Conservation (phyloP, 495 filamentous ascomycete species). For the Aspergillus biplanus region DNA sequence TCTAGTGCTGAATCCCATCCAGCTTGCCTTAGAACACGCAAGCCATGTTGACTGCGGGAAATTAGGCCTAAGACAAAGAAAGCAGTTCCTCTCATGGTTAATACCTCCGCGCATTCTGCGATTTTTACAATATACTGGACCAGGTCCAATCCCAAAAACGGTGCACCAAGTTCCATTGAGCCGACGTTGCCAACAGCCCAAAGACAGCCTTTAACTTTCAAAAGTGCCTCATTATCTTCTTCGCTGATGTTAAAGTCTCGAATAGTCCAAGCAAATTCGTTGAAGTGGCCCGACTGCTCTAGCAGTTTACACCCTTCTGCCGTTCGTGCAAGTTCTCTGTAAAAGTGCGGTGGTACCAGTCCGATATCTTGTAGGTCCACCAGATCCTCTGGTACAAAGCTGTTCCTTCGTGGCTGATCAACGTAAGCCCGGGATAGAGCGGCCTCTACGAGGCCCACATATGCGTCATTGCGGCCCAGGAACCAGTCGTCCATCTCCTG, state of each 20-base stretch:
- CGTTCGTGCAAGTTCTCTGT: conserved; percentile 90
- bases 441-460: conserved; percentile 93
- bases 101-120: conserved; percentile 81
- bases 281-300: conserved; percentile 91
- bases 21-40: conserved; percentile 81
- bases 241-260: conserved; percentile 79
- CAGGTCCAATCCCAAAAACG: conserved; percentile 85
- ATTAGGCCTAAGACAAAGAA: conserved; percentile 95
- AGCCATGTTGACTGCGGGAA: conserved; percentile 87
- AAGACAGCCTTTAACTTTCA: conserved; percentile 94
- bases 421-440: conserved; percentile 88
- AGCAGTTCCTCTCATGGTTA: conserved; percentile 91
- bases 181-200: conserved; percentile 99
- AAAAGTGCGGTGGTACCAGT: conserved; percentile 91
- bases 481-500: conserved; percentile 99
- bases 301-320: conserved; percentile 89
- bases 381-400: conserved; percentile 55
- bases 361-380: conserved; percentile 64
- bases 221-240: conserved; percentile 83
- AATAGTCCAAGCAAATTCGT: conserved; percentile 87
- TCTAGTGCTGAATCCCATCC: conserved; percentile 94
- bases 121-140: conserved; percentile 84
- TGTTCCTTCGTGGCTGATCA: conserved; percentile 53
- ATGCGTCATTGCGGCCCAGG: conserved; percentile 89
- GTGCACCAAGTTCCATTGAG: conserved; percentile 95